Base-by-base conservation (phyloP, 768 basidiomycete species). In the Pleurotus eryngii region DNA sequence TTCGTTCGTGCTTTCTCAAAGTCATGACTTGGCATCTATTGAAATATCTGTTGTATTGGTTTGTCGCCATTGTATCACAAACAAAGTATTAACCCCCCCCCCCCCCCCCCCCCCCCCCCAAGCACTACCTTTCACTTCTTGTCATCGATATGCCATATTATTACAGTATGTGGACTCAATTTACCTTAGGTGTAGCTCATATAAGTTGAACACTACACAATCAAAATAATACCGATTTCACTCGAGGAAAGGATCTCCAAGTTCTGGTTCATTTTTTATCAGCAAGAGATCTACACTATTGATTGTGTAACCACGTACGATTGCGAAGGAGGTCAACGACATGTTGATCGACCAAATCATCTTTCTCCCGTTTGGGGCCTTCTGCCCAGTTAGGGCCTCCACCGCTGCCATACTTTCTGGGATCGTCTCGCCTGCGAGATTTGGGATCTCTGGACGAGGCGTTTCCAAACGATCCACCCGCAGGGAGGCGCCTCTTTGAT, bases 271-370 rank as follows among this genome's bases (percentile, higher is more conserved):
- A 56, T 49, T 46, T 49, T 38, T 26, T 26, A 26, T 57, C 24
- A 49, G 50, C 59, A 53, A 37, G 40, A 27, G 42, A 7, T 14
- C 45, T 53, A 35, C 54, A 27, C 15, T 55, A 42, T 20, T 8
- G 17, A 30, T 48, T 40, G 37, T 37, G 15, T 12, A 22, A 22
- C 14, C 37, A 63, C 71, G 24, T 57, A 81, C 83, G 82, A 75
- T 81, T 83, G 64, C 83, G 77, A 49, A 85, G 67, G 59, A 72
- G 75, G 12, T 85, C 83, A 27, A 82, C 81, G 18, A 82, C 56
- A 51, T 70, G 61, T 38, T 67, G 61, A 66, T 85, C 83, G 50
- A 84, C 70, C 51, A 84, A 70, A 17, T 84, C 83, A 43, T 82
- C 81, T 60, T 82, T 83, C 53, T 84, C 81, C 56, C 79, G 70